These are phyloP conservation scores for Mesembryanthemum crystallinum DNA, from an alignment of 148 eudicot genomes.

Conservation along the genomic window DNA sequence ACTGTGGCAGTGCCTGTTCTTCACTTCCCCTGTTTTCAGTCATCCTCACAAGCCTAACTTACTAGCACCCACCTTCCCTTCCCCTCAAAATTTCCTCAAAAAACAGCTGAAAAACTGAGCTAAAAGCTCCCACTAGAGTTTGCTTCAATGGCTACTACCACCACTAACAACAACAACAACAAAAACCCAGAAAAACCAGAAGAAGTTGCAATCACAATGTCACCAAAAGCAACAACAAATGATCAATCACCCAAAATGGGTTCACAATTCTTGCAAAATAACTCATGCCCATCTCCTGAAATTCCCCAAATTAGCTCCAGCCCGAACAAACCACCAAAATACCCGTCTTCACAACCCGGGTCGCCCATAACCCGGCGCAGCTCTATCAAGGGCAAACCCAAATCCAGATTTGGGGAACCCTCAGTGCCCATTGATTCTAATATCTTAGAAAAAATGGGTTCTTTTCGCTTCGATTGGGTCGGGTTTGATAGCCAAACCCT, in stretches of 20 bases:
- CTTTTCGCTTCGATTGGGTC: slow-evolving; percentile 5
- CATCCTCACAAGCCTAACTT: not conserved
- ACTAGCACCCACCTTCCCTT: not conserved
- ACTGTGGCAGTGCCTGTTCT: too few relatives aligned
- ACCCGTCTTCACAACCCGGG: slow-evolving; percentile 33
- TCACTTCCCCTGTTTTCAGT: not conserved
- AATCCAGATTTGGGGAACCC: slow-evolving; percentile 79
- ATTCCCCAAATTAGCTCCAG: slow-evolving; percentile 35
- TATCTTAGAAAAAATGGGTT: slow-evolving; percentile 18
- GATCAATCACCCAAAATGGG: slow-evolving; percentile 16
- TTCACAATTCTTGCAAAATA: slow-evolving; percentile 6
- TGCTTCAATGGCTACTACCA: slow-evolving; percentile 19
- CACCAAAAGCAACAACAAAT: not conserved
- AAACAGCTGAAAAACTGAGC: not conserved
- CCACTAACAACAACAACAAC: not conserved
- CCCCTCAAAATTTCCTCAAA: not conserved
- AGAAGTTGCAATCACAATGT: slow-evolving; percentile 28
- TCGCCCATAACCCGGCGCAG: slow-evolving; percentile 38
- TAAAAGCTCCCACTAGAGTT: not conserved
- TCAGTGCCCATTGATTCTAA: slow-evolving; percentile 38
- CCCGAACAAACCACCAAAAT: slow-evolving; percentile 45
- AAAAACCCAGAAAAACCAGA: slow-evolving; percentile 16
- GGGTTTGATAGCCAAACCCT: slow-evolving; percentile 11
- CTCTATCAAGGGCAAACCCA: slow-evolving; percentile 44
- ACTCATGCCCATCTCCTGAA: slow-evolving; percentile 41